Evolutionary conservation across 2,329 filamentous ascomycete species (phyloP).

Genomic region (Penicillium freii): DNA sequence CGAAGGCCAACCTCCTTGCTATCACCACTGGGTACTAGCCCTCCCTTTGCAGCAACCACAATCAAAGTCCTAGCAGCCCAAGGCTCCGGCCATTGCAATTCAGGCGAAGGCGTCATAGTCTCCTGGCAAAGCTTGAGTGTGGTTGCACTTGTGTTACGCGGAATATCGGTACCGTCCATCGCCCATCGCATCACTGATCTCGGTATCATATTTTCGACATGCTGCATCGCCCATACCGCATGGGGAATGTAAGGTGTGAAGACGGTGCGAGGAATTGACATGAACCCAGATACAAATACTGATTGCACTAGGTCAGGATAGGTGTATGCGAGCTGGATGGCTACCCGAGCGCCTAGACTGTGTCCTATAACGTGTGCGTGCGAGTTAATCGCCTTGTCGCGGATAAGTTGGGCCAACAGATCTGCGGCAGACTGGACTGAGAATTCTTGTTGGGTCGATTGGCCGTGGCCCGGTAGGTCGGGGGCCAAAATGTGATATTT

Average conservation of each 20-base stretch:
- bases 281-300: neutral
- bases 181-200: neutral
- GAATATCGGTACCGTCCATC: neutral
- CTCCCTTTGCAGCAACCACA: neutral
- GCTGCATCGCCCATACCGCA: neutral
- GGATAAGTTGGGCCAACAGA: neutral
- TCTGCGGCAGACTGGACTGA: neutral
- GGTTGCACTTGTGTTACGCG: neutral
- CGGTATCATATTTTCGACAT: neutral
- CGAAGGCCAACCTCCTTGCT: neutral
- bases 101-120: neutral
- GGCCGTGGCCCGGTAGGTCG: neutral
- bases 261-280: neutral
- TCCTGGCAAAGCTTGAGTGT: neutral
- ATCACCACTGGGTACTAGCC: neutral
- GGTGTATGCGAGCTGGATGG: neutral
- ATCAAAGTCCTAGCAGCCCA: neutral
- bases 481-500: neutral
- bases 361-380: neutral
- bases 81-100: neutral
- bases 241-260: neutral
- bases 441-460: neutral
- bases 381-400: neutral
- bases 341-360: neutral
- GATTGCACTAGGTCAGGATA: neutral